Base-by-base conservation (phyloP, 106 monocot genomes). In the Apostasia ramifera region DNA sequence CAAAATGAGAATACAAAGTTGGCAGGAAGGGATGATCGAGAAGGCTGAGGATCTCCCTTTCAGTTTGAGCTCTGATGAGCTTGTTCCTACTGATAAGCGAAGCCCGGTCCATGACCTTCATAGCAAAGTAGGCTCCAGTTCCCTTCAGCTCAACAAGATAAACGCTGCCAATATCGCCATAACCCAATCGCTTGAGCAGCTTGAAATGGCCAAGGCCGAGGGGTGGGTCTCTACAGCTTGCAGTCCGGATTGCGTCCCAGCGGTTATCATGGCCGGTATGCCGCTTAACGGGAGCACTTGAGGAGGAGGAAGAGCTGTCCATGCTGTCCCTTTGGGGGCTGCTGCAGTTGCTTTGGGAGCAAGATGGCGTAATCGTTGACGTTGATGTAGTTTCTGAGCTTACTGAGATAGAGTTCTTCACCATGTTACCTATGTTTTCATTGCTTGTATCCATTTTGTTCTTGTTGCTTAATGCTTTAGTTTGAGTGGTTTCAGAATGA, bases 61-160 rank as follows among this genome's bases (percentile, higher is more conserved):
- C 75, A 2, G 75, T 76, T 42, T 76, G 75, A 41, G 75, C 75
- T 42, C 75, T 38, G 61, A 76, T 68, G 40, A 76, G 37, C 61
- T 76, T 76, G 39, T 76, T 76, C 51, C 75, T 76, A 46, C 68
- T 76, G 13, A 69, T 38, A 69, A 76, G 59, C 12, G 75, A 68
- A 40, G 75, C 75, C 54, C 67, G 68, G 54, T 76, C 75, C 75
- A 76, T 76, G 41, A 76, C 68, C 47, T 76, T 76, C 75, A 76
- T 76, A 38, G 75, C 75, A 76, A 76, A 76, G 51, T 76, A 76
- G 7, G 75, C 61, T 11, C 50, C 44, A 12, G 61, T 76, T 2
- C 53, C 75, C 42, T 50, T 76, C 0, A 76, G 75, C 45, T 76
- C 61, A 53, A 76, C 75, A 44, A 76, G 66, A 69, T 76, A 76